Conservation (phyloP, 441 rosid genomes). For the Croton laevigatus region DNA sequence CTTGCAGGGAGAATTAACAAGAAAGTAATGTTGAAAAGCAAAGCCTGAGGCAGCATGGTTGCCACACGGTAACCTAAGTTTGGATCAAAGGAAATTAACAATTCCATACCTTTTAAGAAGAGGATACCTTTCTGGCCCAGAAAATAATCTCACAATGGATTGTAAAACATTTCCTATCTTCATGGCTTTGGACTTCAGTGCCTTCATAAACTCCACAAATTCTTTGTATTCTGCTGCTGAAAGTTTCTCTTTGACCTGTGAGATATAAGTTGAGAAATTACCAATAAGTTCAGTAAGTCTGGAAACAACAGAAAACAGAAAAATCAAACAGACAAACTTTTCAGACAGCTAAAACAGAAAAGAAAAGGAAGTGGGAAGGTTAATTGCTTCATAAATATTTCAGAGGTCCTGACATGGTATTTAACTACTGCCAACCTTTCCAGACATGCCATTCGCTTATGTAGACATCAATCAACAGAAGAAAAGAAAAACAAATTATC, state of each 20-base stretch:
- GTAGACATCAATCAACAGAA: not conserved
- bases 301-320: not conserved
- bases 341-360: not conserved
- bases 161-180: constrained; percentile 54
- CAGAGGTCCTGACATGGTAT: not conserved
- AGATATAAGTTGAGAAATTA: constrained; percentile 10
- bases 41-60: not conserved
- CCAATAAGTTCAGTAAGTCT: not conserved
- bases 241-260: constrained; percentile 82
- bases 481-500: not conserved
- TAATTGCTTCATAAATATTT: not conserved
- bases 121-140: constrained; percentile 61
- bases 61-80: not conserved
- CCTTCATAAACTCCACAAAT: constrained; percentile 83
- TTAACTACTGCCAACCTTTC: not conserved
- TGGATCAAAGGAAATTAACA: not conserved
- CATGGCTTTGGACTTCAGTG: constrained; percentile 75
- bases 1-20: constrained; percentile 12
- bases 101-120: constrained; percentile 68
- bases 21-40: not conserved
- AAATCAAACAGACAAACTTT: too few relatives aligned
- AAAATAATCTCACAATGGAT: constrained; percentile 63
- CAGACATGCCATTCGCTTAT: not conserved
- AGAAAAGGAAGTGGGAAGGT: too few relatives aligned
- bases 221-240: constrained; percentile 69